phyloP scores from a whole-genome alignment of 495 filamentous ascomycete species.

The Aspergillus panamensis region DNA sequence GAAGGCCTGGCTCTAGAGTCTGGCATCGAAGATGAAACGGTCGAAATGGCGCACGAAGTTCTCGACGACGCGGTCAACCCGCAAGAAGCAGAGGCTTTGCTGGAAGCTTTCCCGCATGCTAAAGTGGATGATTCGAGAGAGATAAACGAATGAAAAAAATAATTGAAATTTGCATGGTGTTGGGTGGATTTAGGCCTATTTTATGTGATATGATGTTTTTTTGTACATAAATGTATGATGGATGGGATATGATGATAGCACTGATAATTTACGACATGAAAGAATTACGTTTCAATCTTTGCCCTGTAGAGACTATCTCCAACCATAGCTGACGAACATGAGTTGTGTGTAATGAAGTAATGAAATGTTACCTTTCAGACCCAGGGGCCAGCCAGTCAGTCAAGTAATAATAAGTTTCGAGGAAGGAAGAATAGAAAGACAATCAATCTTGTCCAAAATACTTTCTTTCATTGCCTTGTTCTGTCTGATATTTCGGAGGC shows the following conservation, averaged over 20 bases:
- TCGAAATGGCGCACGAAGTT: constrained; percentile 62
- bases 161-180: constrained; percentile 1
- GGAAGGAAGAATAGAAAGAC: too few relatives aligned
- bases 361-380: too few relatives aligned
- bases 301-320: neutral
- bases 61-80: constrained; percentile 63
- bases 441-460: too few relatives aligned
- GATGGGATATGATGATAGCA: neutral
- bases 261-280: neutral
- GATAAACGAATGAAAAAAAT: constrained; percentile 1
- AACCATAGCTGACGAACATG: neutral
- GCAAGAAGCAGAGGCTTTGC: constrained; percentile 65
- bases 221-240: neutral
- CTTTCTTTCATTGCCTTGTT: too few relatives aligned
- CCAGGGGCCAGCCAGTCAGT: too few relatives aligned
- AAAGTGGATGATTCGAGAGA: constrained; percentile 26
- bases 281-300: neutral
- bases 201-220: constrained; percentile 1
- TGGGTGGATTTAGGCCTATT: neutral
- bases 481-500: too few relatives aligned
- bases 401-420: too few relatives aligned
- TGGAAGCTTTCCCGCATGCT: constrained; percentile 52
- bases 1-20: constrained; percentile 59
- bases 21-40: constrained; percentile 63
- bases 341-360: too few relatives aligned